These are phyloP conservation scores for Powellomyces hirtus DNA, from an alignment of 192 early-diverging fungal genomes.

Conservation along the genomic window DNA sequence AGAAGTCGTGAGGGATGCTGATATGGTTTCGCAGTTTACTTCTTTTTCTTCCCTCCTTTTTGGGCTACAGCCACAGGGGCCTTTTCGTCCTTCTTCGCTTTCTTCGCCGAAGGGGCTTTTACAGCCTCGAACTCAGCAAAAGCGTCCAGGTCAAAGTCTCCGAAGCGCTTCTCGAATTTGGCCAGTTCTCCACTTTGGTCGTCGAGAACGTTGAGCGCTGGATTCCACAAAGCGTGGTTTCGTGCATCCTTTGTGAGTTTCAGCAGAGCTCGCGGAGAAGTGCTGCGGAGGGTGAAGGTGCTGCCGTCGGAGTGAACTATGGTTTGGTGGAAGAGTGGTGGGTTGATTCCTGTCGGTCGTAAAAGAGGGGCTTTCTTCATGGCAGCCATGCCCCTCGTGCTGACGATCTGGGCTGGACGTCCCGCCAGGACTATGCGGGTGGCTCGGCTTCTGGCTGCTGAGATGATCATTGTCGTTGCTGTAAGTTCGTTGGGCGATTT, in stretches of 20 bases:
- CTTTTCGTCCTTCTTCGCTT: no score
- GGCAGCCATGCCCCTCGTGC: no score
- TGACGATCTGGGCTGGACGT: no score
- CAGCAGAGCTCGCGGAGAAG: conserved; percentile 80
- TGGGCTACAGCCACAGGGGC: no score
- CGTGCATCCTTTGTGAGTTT: conserved; percentile 90
- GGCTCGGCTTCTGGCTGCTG: no score
- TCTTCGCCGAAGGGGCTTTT: no score
- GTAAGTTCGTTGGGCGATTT: no score
- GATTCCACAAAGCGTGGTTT: conserved; percentile 94
- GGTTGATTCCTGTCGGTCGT: conserved; percentile 32
- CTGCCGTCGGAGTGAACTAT: conserved; percentile 88
- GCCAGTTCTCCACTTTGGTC: conserved; percentile 80
- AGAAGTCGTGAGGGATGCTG: no score
- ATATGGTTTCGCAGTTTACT: no score
- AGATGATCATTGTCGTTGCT: no score
- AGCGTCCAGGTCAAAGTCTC: conserved; percentile 58
- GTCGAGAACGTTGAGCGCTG: conserved; percentile 53
- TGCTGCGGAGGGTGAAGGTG: conserved; percentile 75
- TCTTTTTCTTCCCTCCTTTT: no score
- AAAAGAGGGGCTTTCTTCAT: conserved; percentile 2
- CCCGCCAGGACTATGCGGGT: no score
- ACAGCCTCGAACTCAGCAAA: conserved; percentile 45
- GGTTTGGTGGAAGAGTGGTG: conserved; percentile 71
- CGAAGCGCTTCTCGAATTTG: conserved; percentile 79